Evolutionary conservation across 352 stramenopile species (phyloP), one percentile per base, ranked within the genome.

Genomic region (Aphanomyces cochlioides): DNA sequence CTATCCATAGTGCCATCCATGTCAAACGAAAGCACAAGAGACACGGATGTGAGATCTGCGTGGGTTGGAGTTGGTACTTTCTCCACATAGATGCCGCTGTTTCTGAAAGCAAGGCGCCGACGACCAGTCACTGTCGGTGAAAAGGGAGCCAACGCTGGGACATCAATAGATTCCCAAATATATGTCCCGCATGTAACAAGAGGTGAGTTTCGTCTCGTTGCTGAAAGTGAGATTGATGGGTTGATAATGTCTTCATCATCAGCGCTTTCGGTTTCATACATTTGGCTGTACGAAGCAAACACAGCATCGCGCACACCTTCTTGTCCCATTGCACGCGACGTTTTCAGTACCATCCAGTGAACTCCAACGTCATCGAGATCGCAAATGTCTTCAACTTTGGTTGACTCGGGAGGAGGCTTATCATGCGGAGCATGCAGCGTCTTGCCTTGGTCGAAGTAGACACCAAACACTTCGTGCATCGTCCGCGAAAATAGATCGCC

Each of bases 381-480:
- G 8, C 7, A 15, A 21, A 7, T 28, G 19, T 54, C 41, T 21
- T 39, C 37, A 3, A n/a, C 50, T 1, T 36, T 58, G 7, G 13
- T 19, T 8, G 13, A 7, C 50, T 8, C 7, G 50, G 19, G 17
- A 21, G 50, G 19, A 17, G 50, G 10, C 17, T 19, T 12, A 21
- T 50, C 43, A 12, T n/a, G 50, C 15, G 50, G 7, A 7, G 50
- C 34, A 19, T 67, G 60, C 7, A 67, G 47, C 19, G 60, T 67
- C 60, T 59, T 64, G 17, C 60, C 60, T 67, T 67, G 60, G 40
- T 58, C 60, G 58, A 67, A 67, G 19, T 37, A 37, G 8, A 47
- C 7, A 10, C 60, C 60, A 56, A 67, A 57, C 19, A 67, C 19
- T n/a, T 54, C 19, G 6, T 57, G 60, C 60, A 67, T 67, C 21